A percentile compares a stretch with the other conserved stretches of the same genome.
Evolutionary conservation across 2,329 filamentous ascomycete species (phyloP).

Genomic region (Parastagonospora avenae): DNA sequence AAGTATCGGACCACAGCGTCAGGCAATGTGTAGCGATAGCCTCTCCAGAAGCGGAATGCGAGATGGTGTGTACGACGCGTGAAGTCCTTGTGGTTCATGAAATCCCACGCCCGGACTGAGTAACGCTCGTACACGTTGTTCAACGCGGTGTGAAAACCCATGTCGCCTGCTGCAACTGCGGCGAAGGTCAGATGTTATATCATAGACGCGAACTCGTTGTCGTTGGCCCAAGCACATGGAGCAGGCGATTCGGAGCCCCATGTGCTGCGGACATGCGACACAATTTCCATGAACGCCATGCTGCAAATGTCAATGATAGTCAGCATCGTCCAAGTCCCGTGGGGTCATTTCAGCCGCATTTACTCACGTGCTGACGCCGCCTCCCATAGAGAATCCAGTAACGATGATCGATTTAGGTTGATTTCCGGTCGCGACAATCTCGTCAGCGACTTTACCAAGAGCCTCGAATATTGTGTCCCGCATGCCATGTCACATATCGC

Average conservation of each 20-base stretch:
- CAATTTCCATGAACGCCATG: slow-evolving; percentile 16
- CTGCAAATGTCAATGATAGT: no score
- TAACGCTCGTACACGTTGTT: slow-evolving; percentile 13
- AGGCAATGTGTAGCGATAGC: slow-evolving; percentile 16
- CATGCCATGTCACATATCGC: slow-evolving; percentile 17
- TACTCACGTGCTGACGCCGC: slow-evolving; percentile 13
- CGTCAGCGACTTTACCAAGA: slow-evolving; percentile 2
- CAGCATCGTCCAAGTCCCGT: no score
- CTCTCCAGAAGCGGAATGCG: slow-evolving; percentile 15
- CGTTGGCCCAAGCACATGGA: slow-evolving; percentile 5
- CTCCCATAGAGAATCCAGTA: slow-evolving; percentile 16
- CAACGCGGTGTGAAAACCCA: slow-evolving; percentile 14
- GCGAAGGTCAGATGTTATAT: slow-evolving; percentile 16
- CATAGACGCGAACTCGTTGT: slow-evolving; percentile 1
- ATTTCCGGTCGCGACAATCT: slow-evolving; percentile 2
- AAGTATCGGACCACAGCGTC: slow-evolving; percentile 9
- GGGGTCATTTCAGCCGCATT: no score
- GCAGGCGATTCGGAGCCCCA: slow-evolving; percentile 8
- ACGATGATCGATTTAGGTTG: slow-evolving; percentile 9
- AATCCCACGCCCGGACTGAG: slow-evolving; percentile 15
- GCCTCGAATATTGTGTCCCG: slow-evolving; percentile 4
- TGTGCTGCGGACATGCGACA: slow-evolving; percentile 8
- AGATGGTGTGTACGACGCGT: slow-evolving; percentile 6
- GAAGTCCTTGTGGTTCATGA: slow-evolving; percentile 8
- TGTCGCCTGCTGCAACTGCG: slow-evolving; percentile 11